Conservation (phyloP, 257 asterid species). For the Jasminum sambac region DNA sequence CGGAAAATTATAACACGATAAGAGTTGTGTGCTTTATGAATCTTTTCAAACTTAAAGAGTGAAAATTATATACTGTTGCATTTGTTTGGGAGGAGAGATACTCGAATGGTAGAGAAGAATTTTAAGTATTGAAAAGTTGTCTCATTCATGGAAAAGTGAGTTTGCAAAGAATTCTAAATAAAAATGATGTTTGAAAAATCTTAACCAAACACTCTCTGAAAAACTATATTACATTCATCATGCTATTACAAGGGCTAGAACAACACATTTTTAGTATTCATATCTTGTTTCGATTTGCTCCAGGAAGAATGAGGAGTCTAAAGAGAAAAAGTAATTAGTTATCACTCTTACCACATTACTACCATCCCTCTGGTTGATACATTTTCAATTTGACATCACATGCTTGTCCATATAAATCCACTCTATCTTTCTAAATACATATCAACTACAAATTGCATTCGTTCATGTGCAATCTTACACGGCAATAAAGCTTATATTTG, state of each 20-base stretch:
- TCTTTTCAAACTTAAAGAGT: background rate
- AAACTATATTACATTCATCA: too few species aligned
- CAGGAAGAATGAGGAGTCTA: background rate
- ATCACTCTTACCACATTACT: background rate
- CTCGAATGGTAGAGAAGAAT: too few species aligned
- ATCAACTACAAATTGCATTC: background rate
- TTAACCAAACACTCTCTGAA: too few species aligned
- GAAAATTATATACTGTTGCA: background rate
- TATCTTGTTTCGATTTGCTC: background rate
- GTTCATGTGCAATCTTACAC: background rate
- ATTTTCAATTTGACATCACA: slow-evolving; percentile 1
- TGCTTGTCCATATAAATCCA: background rate
- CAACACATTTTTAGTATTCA: background rate
- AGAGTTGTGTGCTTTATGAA: background rate
- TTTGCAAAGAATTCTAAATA: too few species aligned
- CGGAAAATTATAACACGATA: too few species aligned
- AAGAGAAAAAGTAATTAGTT: background rate
- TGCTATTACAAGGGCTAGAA: background rate
- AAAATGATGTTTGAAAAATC: too few species aligned
- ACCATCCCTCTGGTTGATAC: background rate
- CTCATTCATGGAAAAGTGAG: background rate
- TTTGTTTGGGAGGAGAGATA: too few species aligned
- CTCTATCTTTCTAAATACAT: background rate
- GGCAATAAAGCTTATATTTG: background rate
- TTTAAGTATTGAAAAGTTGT: background rate